Evolutionary conservation across 768 basidiomycete genomes (phyloP).

Genomic region (Leccinellum luteum): DNA sequence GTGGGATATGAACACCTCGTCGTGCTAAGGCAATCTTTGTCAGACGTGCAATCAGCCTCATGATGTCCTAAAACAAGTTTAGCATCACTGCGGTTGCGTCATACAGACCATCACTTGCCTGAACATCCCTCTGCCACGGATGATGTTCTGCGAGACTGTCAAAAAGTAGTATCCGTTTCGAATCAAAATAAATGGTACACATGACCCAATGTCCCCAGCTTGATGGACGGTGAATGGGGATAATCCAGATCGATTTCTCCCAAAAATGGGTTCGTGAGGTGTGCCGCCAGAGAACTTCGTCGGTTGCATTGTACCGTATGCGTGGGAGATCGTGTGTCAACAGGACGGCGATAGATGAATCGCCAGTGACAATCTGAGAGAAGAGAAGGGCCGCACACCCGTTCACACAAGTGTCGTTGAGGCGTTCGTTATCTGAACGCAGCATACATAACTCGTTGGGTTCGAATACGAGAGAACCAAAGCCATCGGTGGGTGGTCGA

Average conservation of each 20-base stretch:
- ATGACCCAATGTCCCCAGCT: slow-evolving; percentile 4
- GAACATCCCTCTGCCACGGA: neutral
- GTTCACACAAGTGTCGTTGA: slow-evolving; percentile 3
- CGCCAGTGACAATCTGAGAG: neutral
- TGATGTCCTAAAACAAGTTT: neutral
- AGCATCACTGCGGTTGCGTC: too few species aligned
- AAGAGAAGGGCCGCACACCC: slow-evolving; percentile 7
- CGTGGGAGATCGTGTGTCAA: neutral
- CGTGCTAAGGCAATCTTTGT: neutral
- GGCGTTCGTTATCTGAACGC: neutral
- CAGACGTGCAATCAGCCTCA: neutral
- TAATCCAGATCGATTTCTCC: slow-evolving; percentile 30
- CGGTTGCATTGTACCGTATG: neutral
- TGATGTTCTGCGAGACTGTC: neutral
- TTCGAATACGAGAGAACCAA: too few species aligned
- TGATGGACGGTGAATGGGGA: neutral
- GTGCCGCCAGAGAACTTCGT: slow-evolving; percentile 24
- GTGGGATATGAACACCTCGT: neutral
- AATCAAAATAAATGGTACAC: neutral
- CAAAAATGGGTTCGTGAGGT: slow-evolving; percentile 23
- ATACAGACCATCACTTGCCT: too few species aligned
- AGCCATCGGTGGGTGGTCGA: too few species aligned
- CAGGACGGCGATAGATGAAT: slow-evolving; percentile 3
- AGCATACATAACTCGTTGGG: neutral
- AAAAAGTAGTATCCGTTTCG: neutral